Conservation (phyloP, 208 protist genomes). For the Dictyostelium gargantuum region DNA sequence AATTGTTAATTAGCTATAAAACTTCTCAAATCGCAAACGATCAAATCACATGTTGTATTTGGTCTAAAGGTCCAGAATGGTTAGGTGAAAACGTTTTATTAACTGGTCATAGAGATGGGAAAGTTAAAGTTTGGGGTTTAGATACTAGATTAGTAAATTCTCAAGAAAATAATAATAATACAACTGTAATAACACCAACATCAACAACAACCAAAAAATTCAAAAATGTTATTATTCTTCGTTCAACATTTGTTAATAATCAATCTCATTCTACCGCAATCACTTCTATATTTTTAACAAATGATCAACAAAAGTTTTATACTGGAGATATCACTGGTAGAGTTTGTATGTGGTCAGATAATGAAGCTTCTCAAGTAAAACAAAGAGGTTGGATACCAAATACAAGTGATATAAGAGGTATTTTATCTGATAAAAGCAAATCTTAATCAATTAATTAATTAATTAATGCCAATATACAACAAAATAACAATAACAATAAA, state of each 20-base stretch:
- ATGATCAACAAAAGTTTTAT: conserved; percentile 54
- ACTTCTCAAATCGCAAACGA: conserved; percentile 42
- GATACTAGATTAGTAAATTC: conserved; percentile 2
- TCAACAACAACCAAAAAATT: neutral
- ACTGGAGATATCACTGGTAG: conserved; percentile 52
- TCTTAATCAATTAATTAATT: too few species aligned
- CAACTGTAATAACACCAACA: neutral
- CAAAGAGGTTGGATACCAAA: conserved; percentile 11
- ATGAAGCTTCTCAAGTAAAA: neutral
- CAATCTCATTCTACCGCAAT: neutral
- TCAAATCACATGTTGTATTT: conserved; percentile 1
- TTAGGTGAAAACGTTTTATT: conserved; percentile 65
- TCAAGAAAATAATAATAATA: neutral
- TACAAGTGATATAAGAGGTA: neutral
- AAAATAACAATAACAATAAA: too few species aligned
- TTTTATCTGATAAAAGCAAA: neutral
- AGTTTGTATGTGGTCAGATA: conserved; percentile 36
- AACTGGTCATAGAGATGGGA: conserved; percentile 71
- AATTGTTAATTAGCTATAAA: conserved; percentile 9
- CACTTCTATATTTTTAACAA: conserved; percentile 31
- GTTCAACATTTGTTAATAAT: conserved; percentile 2
- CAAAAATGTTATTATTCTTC: conserved; percentile 34
- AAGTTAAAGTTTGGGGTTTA: conserved; percentile 65
- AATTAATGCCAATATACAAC: too few species aligned
- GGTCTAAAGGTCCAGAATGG: conserved; percentile 66